Base-by-base conservation (phyloP, 1,284 basidiomycete species). In the Earliella scabrosa region DNA sequence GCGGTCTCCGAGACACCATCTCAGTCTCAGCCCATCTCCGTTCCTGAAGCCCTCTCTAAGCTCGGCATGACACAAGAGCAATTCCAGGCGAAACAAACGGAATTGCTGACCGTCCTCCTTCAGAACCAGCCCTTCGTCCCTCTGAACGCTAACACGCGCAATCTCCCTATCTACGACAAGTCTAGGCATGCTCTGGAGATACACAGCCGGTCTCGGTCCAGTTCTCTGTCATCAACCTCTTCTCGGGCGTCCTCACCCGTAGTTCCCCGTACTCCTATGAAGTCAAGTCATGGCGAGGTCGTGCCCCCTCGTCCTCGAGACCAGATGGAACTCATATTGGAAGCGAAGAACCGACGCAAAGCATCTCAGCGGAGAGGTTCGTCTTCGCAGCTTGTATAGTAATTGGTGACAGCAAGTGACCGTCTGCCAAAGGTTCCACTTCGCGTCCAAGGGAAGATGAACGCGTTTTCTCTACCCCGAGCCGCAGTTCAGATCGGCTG, bases 271-370 rank as follows among this genome's bases (percentile, higher is more conserved):
- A 86, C 85, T 1, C 84, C 86, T 24, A 76, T 88, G 60, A 88
- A 88, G 69, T 71, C 78, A 1, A 87, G 87, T 63, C 80, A 81
- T 16, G 61, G 71, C 39, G 86, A 88, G 51, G 66, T 66, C 20
- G 54, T 72, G 36, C 68, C 80, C 36, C 79, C 81, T n/a, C 81
- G 85, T 20, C 82, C 79, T 27, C 81, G 82, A 68, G 85, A 85
- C 59, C 87, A 79, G 65, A 90, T 90, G 88, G 85, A 90, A 60
- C 74, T 82, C 71, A 82, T 90, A 23, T 79, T 90, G 56, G 88
- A 90, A 68, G 80, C 83, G 41, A 85, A 87, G 72, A 81, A 81
- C 53, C 71, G 70, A 61, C 81, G 80, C 57, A 80, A 73, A 55
- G 80, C 77, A 64, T 80, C 71, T 56, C 82, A 80, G 47, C 82